phyloP scores from a whole-genome alignment of 2,329 filamentous ascomycete species.

The Xylaria multiplex region DNA sequence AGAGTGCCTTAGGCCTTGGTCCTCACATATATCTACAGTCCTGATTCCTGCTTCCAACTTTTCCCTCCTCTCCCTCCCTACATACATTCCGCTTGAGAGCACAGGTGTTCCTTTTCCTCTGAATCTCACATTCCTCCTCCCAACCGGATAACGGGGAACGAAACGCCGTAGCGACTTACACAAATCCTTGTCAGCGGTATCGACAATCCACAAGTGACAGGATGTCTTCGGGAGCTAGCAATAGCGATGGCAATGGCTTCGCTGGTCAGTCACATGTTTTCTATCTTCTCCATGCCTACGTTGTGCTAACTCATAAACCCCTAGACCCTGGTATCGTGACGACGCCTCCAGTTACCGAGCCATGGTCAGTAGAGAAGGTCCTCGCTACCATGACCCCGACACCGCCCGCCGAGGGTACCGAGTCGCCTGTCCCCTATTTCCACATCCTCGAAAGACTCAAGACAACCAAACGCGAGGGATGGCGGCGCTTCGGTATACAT shows the following conservation, averaged over 20 bases:
- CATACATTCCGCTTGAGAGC: neutral
- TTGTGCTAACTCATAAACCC: neutral
- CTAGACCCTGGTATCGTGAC: conserved; percentile 52
- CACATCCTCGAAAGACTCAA: conserved; percentile 94
- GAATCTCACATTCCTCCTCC: neutral
- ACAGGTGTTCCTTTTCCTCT: neutral
- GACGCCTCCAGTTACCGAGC: conserved; percentile 55
- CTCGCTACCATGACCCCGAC: conserved; percentile 70
- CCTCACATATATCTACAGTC: neutral
- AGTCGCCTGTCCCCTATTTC: conserved; percentile 89
- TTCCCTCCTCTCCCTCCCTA: neutral
- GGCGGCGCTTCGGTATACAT: conserved; percentile 85
- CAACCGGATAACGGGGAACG: neutral
- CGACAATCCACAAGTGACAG: neutral
- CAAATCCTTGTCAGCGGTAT: neutral
- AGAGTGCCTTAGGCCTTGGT: neutral
- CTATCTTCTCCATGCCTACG: neutral
- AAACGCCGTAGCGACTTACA: neutral
- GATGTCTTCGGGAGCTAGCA: conserved; percentile 31
- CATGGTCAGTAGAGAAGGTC: conserved; percentile 70
- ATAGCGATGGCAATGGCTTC: conserved; percentile 23
- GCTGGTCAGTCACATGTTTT: conserved; percentile 23
- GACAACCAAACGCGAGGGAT: conserved; percentile 95
- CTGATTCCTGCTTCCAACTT: neutral
- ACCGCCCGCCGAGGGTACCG: conserved; percentile 67